Evolutionary conservation across 148 eudicot genomes (phyloP), one percentile per base, ranked within the genome.

Genomic region (Talinum fruticosum): DNA sequence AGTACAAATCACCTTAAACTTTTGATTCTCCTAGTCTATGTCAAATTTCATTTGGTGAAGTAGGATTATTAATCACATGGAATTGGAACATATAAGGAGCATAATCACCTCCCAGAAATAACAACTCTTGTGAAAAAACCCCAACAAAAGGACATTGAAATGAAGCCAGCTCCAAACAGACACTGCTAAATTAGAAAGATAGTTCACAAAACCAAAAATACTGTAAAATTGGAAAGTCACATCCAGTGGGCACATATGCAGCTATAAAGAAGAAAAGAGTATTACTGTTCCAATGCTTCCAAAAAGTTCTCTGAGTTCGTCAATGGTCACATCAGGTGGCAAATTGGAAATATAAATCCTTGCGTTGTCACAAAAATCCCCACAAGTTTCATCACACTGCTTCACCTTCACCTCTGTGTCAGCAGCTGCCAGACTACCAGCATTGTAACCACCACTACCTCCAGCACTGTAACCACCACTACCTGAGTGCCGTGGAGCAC

Each of bases 261-360:
- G 74, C 32, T 0, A 53, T 64, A 36, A 28, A 54, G 66, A 49
- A 81, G 32, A 77, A 67, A 49, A 81, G 32, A 77, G 59, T 83
- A 29, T 89, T 85, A 96, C 99, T 47, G 88, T 94, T 87, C 99
- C 99, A 79, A 96, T 96, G 86, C 91, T 89, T 75, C 99, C 97
- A 87, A 96, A 96, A 76, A 96, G 93, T 0, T 89, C 91, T 80
- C 86, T 81, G 80, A 96, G 87, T 84, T 96, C 99, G 0, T 96
- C 99, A 62, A 76, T 53, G 8, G 97, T 83, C 75, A 93, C 91
- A 90, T 96, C 94, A 36, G 91, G 94, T 13, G 99, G 99, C 84
- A 96, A 85, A 84, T 96, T 96, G 54, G 99, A 96, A 73, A 96
- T 87, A 71, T 93, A 96, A 71, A 96, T 96, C 83, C 99, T 87